Base-by-base conservation (phyloP, 495 filamentous ascomycete genomes). In the Hypoxylon fragiforme region DNA sequence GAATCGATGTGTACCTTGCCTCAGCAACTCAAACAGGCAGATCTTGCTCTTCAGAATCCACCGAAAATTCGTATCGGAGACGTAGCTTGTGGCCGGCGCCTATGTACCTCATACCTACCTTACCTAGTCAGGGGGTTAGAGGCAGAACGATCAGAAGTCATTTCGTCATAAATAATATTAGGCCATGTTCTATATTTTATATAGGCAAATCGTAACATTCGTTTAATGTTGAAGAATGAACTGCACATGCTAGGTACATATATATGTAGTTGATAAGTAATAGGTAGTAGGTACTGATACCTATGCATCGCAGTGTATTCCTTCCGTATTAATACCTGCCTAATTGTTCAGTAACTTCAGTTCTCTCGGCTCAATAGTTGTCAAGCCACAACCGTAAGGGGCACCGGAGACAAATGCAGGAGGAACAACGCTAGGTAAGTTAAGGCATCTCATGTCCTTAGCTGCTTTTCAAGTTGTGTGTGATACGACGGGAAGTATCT, bases 401-500 rank as follows among this genome's bases (percentile, higher is more conserved):
- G 20, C 14, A 26, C 4, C 7, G 6, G 26, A 31, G 14, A 4
- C 14, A 35, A 24, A 30, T 13, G 13, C 14, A 37, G 18, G 9
- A 50, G 43, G 41, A 40, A 34, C 7, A 14, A 28, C 50, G 45
- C 50, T 54, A 60, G 30, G 35, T 19, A 12, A 14, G 36, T 60
- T 54, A 21, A 19, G 39, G 56, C 8, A 54, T 34, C 22, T 53
- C 24, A 28, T 28, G 24, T 9, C 8, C 37, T 49, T 48, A 22
- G 28, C 43, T 44, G 26, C 13, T 42, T 37, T 37, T 15, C 18
- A 2, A 16, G 3, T 37, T n/a, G n/a, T n/a, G n/a, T n/a, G n/a
- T n/a, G n/a, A n/a, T n/a, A n/a, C n/a, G n/a, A 28, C 24, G 24
- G 24, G 24, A 28, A 28, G 24, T 47, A 41, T 49, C 46, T 42